Base-by-base conservation (phyloP, 805 yeast species). In the Candida hispaniensis region DNA sequence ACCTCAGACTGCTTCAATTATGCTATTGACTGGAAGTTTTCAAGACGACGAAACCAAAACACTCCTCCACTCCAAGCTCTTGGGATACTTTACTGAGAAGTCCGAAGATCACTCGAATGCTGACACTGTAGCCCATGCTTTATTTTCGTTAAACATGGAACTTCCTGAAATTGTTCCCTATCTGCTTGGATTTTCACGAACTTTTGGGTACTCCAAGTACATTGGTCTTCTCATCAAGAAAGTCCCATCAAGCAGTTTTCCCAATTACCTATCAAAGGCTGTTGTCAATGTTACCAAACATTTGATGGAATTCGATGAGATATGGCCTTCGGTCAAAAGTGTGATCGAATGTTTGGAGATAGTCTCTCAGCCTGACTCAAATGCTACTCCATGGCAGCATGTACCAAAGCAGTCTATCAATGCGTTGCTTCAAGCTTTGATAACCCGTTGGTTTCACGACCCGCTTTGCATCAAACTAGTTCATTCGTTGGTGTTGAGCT, bases 381-480 rank as follows among this genome's bases (percentile, higher is more conserved):
- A n/a, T n/a, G n/a, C n/a, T n/a, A n/a, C n/a, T n/a, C n/a, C n/a
- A n/a, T 49, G 50, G 52, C 17, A 21, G 9, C 15, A 43, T 22
- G 47, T 43, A 4, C 30, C 43, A 2, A 25, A 45, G 3, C 36
- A 27, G 19, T 18, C 40, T 3, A 13, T 54, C 18, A 59, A 58
- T 18, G 48, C 60, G 7, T 40, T 55, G n/a, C 26, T 59, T 2
- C 53, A 50, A 27, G 48, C 49, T 16, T 45, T 51, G 0, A 30
- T 47, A 1, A 54, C 56, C 2, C 45, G 50, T 20, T 78, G 83
- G 78, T 47, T 70, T 1, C 43, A 45, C 9, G 44, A 63, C 16
- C 52, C 47, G 2, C 40, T 41, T 0, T 60, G 70, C n/a, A 47
- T 80, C 44, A 60, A 64, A 24, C 69, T 75, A 47, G 57, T 61